Percentiles rank a stretch among this genome's conserved stretches.
phyloP scores from a whole-genome alignment of 371 early-diverging fungal genomes.

The Apophysomyces elegans region DNA sequence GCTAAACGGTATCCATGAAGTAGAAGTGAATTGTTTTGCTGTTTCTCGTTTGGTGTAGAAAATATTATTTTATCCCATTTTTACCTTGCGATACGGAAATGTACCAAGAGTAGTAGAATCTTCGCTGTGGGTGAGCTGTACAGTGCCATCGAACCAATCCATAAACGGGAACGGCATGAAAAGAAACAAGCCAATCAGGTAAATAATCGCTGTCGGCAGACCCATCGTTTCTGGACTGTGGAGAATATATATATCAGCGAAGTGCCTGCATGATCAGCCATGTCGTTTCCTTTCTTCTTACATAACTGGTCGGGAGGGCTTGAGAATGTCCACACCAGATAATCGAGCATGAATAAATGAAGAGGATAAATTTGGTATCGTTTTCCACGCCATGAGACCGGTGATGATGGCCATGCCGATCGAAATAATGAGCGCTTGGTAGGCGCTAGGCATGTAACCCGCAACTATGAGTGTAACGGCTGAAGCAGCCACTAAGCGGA shows the following conservation, averaged over 20 bases:
- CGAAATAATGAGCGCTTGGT: constrained; percentile 74
- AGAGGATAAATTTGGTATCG: constrained; percentile 58
- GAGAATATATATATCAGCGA: neutral
- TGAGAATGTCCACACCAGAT: constrained; percentile 84
- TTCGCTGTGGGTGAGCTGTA: constrained; percentile 38
- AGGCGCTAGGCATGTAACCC: constrained; percentile 32
- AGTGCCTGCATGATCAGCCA: neutral
- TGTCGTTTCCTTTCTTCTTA: constrained; percentile 31
- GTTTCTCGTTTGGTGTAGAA: neutral
- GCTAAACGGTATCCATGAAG: constrained; percentile 38
- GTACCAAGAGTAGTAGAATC: constrained; percentile 44
- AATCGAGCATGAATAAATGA: constrained; percentile 76
- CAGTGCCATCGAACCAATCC: constrained; percentile 67
- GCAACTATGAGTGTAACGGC: constrained; percentile 19
- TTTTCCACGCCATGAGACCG: constrained; percentile 58
- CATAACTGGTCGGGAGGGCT: constrained; percentile 72
- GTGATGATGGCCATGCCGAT: constrained; percentile 71
- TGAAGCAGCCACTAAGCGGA: neutral
- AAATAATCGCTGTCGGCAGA: constrained; percentile 62
- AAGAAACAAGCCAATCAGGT: constrained; percentile 85
- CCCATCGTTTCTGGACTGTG: constrained; percentile 49
- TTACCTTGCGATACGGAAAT: constrained; percentile 77
- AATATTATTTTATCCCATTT: neutral
- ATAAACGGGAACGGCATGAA: constrained; percentile 94
- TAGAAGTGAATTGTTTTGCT: neutral